Conservation (phyloP, 1,139 yeast species). For the Suhomyces choctaworum region DNA sequence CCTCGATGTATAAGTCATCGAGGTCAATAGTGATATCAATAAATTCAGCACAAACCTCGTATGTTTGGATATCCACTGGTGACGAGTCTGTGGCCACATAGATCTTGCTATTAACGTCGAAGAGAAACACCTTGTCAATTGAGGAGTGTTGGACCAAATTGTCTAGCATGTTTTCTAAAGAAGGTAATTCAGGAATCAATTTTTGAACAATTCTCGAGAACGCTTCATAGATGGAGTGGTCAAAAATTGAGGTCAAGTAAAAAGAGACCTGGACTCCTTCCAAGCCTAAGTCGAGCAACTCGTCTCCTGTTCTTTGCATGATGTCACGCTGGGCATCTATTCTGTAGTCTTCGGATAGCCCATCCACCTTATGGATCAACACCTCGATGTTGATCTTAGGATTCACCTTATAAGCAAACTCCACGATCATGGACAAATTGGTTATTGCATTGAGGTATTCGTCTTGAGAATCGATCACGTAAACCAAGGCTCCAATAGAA, state of each 20-base stretch:
- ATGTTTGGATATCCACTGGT: conserved; percentile 92
- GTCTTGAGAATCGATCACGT: conserved; percentile 93
- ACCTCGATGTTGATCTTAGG: conserved; percentile 89
- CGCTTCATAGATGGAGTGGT: conserved; percentile 94
- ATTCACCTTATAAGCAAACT: conserved; percentile 81
- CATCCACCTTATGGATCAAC: conserved; percentile 92
- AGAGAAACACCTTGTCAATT: conserved; percentile 87
- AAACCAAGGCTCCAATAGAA: conserved; percentile 89
- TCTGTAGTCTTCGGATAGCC: conserved; percentile 88
- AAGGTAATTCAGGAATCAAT: conserved; percentile 83
- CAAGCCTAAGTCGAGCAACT: conserved; percentile 80
- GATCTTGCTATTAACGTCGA: conserved; percentile 90
- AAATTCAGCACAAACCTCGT: conserved; percentile 96
- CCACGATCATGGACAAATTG: conserved; percentile 83
- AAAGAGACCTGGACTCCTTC: conserved; percentile 91
- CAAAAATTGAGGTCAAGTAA: conserved; percentile 90
- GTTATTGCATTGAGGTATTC: conserved; percentile 91
- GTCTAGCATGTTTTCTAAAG: conserved; percentile 85
- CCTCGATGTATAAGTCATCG: conserved; percentile 65
- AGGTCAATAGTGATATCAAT: conserved; percentile 92
- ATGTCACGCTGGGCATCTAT: conserved; percentile 95
- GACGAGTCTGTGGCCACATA: conserved; percentile 95
- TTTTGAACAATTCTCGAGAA: conserved; percentile 91
- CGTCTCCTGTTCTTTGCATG: conserved; percentile 95
- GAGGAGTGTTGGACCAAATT: conserved; percentile 85